Percentiles rank a stretch among this genome's conserved stretches.
Evolutionary conservation across 805 yeast genomes (phyloP).

Genomic region (Brettanomyces nanus): DNA sequence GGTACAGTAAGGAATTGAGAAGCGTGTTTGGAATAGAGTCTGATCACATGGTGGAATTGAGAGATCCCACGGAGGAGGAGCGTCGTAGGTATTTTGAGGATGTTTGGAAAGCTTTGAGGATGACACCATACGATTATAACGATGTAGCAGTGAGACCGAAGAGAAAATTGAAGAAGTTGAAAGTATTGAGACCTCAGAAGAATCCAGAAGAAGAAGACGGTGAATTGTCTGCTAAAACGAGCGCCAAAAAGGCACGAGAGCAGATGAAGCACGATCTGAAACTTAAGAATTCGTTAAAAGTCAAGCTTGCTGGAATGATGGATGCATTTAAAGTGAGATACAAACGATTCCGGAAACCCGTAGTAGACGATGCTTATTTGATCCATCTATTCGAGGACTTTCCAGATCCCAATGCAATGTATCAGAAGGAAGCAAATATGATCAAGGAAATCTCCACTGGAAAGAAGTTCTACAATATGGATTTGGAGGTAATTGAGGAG

Average conservation of each 20-base stretch:
- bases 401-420: slow-evolving; percentile 28
- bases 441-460: slow-evolving; percentile 77
- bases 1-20: slow-evolving; percentile 34
- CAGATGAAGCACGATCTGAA: slow-evolving; percentile 53
- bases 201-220: not conserved
- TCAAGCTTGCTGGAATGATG: slow-evolving; percentile 81
- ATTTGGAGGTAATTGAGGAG: slow-evolving; percentile 87
- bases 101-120: slow-evolving; percentile 44
- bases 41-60: slow-evolving; percentile 36
- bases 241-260: slow-evolving; percentile 27
- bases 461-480: slow-evolving; percentile 74
- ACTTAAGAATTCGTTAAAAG: slow-evolving; percentile 74
- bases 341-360: slow-evolving; percentile 84
- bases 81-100: slow-evolving; percentile 48
- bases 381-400: slow-evolving; percentile 70
- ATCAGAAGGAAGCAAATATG: slow-evolving; percentile 58
- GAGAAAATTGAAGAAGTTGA: slow-evolving; percentile 35
- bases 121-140: slow-evolving; percentile 67
- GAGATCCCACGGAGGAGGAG: slow-evolving; percentile 36
- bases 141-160: slow-evolving; percentile 53
- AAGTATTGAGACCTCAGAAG: slow-evolving; percentile 14
- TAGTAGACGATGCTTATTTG: slow-evolving; percentile 68
- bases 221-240: not conserved
- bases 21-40: slow-evolving; percentile 51
- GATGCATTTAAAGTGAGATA: slow-evolving; percentile 82